Evolutionary conservation across 1,139 yeast genomes (phyloP).

Genomic region (Insectozyma bohioensis): DNA sequence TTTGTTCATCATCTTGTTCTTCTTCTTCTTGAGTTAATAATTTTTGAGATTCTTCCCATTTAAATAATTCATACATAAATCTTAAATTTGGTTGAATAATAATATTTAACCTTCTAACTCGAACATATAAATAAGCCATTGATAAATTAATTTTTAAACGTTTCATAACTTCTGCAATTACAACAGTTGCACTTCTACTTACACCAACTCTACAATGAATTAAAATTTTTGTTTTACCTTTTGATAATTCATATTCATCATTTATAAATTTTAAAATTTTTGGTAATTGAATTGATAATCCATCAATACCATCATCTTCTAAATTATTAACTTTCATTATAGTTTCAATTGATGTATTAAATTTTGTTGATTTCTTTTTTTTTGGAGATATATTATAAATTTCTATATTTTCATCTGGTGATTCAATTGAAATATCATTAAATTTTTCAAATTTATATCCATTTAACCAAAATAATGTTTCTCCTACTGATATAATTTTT

Average conservation of each 20-base stretch:
- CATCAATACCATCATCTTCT: constrained; percentile 52
- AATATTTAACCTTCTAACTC: constrained; percentile 47
- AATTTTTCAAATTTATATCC: constrained; percentile 29
- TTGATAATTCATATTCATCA: constrained; percentile 25
- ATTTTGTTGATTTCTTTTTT: constrained; percentile 1
- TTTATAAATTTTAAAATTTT: constrained; percentile 37
- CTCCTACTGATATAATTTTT: constrained; percentile 86
- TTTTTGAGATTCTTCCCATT: constrained; percentile 40
- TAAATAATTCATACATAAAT: constrained; percentile 50
- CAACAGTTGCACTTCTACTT: constrained; percentile 50
- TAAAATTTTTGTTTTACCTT: constrained; percentile 36
- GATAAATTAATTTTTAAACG: constrained; percentile 37
- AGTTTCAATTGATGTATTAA: constrained; percentile 24
- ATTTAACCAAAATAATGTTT: constrained; percentile 62
- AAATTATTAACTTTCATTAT: constrained; percentile 46
- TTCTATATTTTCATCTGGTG: constrained; percentile 35
- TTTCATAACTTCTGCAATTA: constrained; percentile 49
- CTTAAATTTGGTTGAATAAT: constrained; percentile 50
- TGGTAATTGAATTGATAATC: constrained; percentile 36
- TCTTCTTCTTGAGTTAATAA: constrained; percentile 4
- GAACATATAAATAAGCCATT: constrained; percentile 44
- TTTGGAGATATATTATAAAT: constrained; percentile 26
- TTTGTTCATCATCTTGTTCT: constrained; percentile 3
- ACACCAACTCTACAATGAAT: constrained; percentile 55
- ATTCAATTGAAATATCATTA: constrained; percentile 23